phyloP scores from a whole-genome alignment of 345 rosid genomes.

The Viola odorata region DNA sequence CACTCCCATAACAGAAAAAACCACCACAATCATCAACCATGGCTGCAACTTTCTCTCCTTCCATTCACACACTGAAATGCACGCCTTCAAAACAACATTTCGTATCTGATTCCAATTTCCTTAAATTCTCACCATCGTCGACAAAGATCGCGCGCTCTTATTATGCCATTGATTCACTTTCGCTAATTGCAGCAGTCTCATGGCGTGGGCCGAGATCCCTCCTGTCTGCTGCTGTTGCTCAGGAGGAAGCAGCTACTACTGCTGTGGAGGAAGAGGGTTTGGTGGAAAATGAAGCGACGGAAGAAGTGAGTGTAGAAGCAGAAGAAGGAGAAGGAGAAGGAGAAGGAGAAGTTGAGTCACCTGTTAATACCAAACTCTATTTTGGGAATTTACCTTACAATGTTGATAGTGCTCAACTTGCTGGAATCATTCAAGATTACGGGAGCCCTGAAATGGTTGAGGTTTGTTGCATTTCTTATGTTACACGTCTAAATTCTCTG shows the following conservation, averaged over 20 bases:
- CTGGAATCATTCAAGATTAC: slow-evolving; percentile 72
- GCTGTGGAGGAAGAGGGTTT: slow-evolving; percentile 19
- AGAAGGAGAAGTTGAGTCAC: slow-evolving; percentile 7
- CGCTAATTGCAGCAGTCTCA: slow-evolving; percentile 2
- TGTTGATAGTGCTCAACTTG: slow-evolving; percentile 88
- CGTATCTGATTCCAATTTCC: slow-evolving; percentile 7
- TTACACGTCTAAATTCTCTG: background rate
- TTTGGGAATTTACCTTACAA: slow-evolving; percentile 88
- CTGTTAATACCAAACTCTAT: slow-evolving; percentile 69
- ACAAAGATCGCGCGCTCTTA: slow-evolving; percentile 7
- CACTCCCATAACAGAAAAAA: slow-evolving; percentile 12
- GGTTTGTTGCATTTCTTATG: slow-evolving; percentile 29
- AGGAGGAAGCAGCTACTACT: slow-evolving; percentile 18
- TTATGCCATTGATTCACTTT: slow-evolving; percentile 5
- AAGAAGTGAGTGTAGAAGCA: slow-evolving; percentile 6
- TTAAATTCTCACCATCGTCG: slow-evolving; percentile 18
- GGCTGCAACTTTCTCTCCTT: slow-evolving; percentile 35
- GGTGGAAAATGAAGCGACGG: slow-evolving; percentile 2
- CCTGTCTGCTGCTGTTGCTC: slow-evolving; percentile 39
- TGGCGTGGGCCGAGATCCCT: slow-evolving; percentile 33
- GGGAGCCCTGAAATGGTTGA: slow-evolving; percentile 80
- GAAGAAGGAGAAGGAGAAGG: slow-evolving; percentile 9
- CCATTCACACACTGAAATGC: slow-evolving; percentile 38
- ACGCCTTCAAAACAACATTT: slow-evolving; percentile 20
- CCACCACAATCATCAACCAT: slow-evolving; percentile 27